phyloP scores from a whole-genome alignment of 345 rosid species.

The Rubroshorea leprosula region DNA sequence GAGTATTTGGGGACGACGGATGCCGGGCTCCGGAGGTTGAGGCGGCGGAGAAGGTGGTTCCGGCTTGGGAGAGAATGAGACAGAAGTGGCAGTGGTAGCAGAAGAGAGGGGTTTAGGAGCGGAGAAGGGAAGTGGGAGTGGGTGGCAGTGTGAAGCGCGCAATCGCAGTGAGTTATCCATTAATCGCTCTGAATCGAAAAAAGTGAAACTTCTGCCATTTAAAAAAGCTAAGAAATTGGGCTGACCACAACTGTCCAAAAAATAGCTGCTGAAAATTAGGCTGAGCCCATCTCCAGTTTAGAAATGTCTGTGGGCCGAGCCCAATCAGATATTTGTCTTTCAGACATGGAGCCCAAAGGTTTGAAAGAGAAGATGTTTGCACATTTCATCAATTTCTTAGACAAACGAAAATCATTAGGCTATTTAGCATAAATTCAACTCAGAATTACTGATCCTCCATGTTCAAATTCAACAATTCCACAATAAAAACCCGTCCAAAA shows the following conservation, averaged over 20 bases:
- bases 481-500: neutral
- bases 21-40: slow-evolving; percentile 29
- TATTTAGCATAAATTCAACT: too few species aligned
- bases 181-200: slow-evolving; percentile 6
- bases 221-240: neutral
- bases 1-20: slow-evolving; percentile 63
- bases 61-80: slow-evolving; percentile 46
- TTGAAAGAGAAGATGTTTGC: too few species aligned
- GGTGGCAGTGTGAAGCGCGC: slow-evolving; percentile 34
- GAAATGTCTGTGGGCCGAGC: too few species aligned
- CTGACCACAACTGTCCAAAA: too few species aligned
- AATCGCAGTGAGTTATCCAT: slow-evolving; percentile 35
- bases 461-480: neutral
- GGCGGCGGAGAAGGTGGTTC: slow-evolving; percentile 17
- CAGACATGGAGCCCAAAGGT: too few species aligned
- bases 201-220: neutral
- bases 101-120: slow-evolving; percentile 18
- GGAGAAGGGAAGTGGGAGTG: slow-evolving; percentile 8
- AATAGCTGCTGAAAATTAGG: too few species aligned
- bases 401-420: too few species aligned
- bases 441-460: neutral
- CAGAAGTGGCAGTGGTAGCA: slow-evolving; percentile 25
- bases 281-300: too few species aligned
- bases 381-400: too few species aligned
- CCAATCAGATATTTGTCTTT: too few species aligned